Conservation (phyloP, 208 protist species). For the Trypanosoma melophagium region DNA sequence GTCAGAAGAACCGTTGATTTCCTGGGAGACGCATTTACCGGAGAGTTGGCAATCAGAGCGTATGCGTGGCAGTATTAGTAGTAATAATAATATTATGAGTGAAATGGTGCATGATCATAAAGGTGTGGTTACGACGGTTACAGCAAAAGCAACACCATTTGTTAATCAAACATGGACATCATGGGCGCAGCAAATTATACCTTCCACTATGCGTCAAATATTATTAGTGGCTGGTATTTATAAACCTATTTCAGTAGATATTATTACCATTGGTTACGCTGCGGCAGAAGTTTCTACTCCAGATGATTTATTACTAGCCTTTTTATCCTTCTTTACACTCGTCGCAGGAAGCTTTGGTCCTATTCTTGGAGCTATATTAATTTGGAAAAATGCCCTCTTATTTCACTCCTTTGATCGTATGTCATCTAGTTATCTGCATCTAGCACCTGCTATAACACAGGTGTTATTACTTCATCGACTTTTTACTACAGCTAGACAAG, state of each 20-base stretch:
- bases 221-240: conserved; percentile 38
- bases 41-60: conserved; percentile 13
- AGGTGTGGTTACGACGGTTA: neutral
- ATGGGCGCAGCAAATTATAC: conserved; percentile 5
- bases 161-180: conserved; percentile 21
- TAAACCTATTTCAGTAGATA: conserved; percentile 40
- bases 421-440: conserved; percentile 68
- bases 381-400: conserved; percentile 74
- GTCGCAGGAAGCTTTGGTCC: conserved; percentile 59
- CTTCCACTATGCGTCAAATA: conserved; percentile 1
- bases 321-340: conserved; percentile 55
- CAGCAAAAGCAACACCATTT: conserved; percentile 25
- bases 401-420: conserved; percentile 74
- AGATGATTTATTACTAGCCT: conserved; percentile 44
- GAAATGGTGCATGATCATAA: neutral
- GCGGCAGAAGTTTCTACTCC: conserved; percentile 35
- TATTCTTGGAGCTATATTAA: conserved; percentile 55
- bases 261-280: conserved; percentile 47
- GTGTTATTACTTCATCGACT: conserved; percentile 54
- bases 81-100: neutral
- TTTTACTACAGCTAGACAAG: conserved; percentile 43
- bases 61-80: neutral
- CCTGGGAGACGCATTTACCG: conserved; percentile 37
- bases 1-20: conserved; percentile 47
- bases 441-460: conserved; percentile 54